Percentiles rank a stretch among this genome's conserved stretches.
Conservation (phyloP, 139 green algal genomes). For the Volvox reticuliferus region DNA sequence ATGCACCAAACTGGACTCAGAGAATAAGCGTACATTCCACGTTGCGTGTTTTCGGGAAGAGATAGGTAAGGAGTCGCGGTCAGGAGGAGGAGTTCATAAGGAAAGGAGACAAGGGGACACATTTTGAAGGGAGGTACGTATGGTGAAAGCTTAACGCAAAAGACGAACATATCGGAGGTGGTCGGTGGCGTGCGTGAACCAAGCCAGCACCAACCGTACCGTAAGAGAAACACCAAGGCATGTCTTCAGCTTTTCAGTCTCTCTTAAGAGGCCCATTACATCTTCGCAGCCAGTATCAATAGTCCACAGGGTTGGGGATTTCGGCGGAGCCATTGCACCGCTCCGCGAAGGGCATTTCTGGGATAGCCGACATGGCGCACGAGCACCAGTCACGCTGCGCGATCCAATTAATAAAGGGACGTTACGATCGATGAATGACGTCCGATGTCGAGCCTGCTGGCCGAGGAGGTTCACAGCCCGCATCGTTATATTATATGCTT, state of each 20-base stretch:
- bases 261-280: not conserved
- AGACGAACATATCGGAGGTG: too few species aligned
- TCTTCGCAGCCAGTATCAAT: not conserved
- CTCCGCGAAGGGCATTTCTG: not conserved
- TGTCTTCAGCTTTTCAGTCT: not conserved
- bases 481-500: not conserved
- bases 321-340: not conserved
- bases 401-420: too few species aligned
- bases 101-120: too few species aligned
- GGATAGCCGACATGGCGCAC: not conserved
- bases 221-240: constrained; percentile 1
- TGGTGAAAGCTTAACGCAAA: too few species aligned
- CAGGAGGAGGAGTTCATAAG: too few species aligned
- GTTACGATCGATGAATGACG: not conserved
- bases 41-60: too few species aligned
- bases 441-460: not conserved
- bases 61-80: too few species aligned
- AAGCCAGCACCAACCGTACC: not conserved
- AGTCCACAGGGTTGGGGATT: not conserved
- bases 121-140: too few species aligned
- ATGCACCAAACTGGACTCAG: too few species aligned
- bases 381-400: not conserved
- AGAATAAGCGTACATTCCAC: too few species aligned
- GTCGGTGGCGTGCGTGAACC: too few species aligned
- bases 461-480: not conserved